Percentiles rank a stretch among this genome's conserved stretches.
Conservation (phyloP, 768 basidiomycete genomes). For the Auricularia cornea region DNA sequence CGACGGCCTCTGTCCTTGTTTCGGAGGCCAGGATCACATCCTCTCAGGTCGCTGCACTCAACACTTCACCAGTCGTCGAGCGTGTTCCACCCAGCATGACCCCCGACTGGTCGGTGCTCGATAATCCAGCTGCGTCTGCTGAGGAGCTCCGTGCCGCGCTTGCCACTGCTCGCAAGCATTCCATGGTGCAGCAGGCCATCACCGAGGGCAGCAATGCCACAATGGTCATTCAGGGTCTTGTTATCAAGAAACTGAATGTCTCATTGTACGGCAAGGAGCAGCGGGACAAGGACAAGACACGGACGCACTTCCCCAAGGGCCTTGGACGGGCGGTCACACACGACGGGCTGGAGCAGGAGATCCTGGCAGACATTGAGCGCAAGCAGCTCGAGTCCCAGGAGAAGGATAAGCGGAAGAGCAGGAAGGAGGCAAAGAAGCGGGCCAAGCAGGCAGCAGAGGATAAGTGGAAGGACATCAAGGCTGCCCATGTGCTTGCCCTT, state of each 20-base stretch:
- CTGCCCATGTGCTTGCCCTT: constrained; percentile 1
- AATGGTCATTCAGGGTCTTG: constrained; percentile 15
- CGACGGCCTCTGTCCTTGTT: constrained; percentile 20
- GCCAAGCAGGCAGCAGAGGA: constrained; percentile 6
- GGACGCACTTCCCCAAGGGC: constrained; percentile 11
- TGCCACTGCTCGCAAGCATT: constrained; percentile 6
- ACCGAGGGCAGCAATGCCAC: constrained; percentile 13
- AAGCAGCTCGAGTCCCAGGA: not conserved
- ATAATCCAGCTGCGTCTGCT: not conserved
- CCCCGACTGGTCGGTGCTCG: constrained; percentile 9
- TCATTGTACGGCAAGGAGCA: constrained; percentile 14
- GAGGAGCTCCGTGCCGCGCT: constrained; percentile 8
- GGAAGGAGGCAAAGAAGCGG: not conserved
- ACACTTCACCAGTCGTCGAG: constrained; percentile 10
- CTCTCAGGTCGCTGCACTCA: not conserved
- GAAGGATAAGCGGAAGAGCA: constrained; percentile 6
- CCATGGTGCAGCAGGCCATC: constrained; percentile 9
- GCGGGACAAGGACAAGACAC: constrained; percentile 9
- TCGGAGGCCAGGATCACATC: constrained; percentile 10
- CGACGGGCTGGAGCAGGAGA: constrained; percentile 4
- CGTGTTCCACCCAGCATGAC: constrained; percentile 1
- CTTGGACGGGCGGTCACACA: constrained; percentile 11
- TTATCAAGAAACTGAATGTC: constrained; percentile 11
- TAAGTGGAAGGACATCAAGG: constrained; percentile 7
- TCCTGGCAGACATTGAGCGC: constrained; percentile 1